Percentiles rank a stretch among this genome's conserved stretches.
These are phyloP conservation scores for Ophiorrhiza pumila DNA, from an alignment of 257 asterid species.

Conservation along the genomic window DNA sequence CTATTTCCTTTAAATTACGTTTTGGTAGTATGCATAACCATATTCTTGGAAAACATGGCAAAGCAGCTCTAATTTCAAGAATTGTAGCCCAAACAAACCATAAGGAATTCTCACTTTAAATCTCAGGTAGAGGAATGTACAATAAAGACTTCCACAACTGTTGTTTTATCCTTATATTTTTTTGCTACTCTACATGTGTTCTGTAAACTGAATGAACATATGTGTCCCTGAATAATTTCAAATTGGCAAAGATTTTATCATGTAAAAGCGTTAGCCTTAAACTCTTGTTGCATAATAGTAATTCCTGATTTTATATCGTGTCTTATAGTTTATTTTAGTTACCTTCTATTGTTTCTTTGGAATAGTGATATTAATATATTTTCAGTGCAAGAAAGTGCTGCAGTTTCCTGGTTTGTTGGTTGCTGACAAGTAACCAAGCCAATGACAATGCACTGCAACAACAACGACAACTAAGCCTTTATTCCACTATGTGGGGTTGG, in stretches of 20 bases:
- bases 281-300: conserved; percentile 3
- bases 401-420: neutral
- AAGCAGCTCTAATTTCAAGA: neutral
- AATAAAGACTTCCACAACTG: neutral
- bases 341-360: neutral
- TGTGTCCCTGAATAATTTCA: neutral
- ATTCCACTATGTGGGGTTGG: too few relatives aligned
- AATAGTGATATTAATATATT: neutral
- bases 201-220: neutral
- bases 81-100: neutral
- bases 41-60: neutral
- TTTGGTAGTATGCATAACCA: neutral
- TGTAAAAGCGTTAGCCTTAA: neutral
- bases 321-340: neutral
- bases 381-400: neutral
- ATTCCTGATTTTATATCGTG: conserved; percentile 12
- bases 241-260: neutral
- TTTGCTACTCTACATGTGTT: neutral
- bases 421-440: neutral
- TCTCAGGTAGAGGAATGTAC: neutral
- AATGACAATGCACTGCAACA: neutral
- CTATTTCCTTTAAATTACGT: neutral
- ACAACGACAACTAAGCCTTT: too few relatives aligned
- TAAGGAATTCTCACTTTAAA: neutral
- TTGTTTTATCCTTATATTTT: neutral